Evolutionary conservation across 1,139 yeast genomes (phyloP), one percentile per base, ranked within the genome.

Genomic region (Lipomyces yarrowii): DNA sequence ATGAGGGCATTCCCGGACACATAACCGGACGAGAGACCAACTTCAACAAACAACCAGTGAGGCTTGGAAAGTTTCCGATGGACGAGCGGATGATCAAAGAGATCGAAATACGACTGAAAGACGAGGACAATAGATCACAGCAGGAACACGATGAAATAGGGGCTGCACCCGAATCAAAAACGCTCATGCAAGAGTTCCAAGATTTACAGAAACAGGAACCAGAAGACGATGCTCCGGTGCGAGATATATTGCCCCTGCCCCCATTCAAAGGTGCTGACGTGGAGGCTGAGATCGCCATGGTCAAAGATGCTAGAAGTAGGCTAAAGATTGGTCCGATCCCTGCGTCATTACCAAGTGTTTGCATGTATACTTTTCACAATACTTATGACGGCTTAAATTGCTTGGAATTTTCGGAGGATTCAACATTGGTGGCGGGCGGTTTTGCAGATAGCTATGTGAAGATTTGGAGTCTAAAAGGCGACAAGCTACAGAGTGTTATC

Each of bases 351-450:
- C 99, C 99, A 13, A 90, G 96, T 65, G 97, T 94, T 54, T 94
- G 99, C 78, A 91, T 94, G 97, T 96, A 94, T 80, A 94, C 99
- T 0, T 93, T 96, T 80, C 99, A 94, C 81, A 94, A 96, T 77
- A 90, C 98, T 10, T 68, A 72, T 75, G 90, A 90, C 71, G 96
- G 90, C 69, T 82, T 94, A 83, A 90, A 96, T 23, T 86, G 92
- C 64, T 77, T 94, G 62, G 90, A 88, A 69, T 93, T 93, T 79
- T 91, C 94, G 73, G 91, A 89, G 61, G 98, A 93, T 76, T 87
- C 96, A 21, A 87, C 93, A 42, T 75, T 93, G 71, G 89, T 91
- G 54, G 98, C 98, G 0, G 97, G 93, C 30, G 99, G 99, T 7
- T 94, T 94, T 75, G 91, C 91, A 72, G 98, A 94, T 75, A 88